phyloP scores from a whole-genome alignment of 108 stramenopile species.

The Nitzschia sp. region DNA sequence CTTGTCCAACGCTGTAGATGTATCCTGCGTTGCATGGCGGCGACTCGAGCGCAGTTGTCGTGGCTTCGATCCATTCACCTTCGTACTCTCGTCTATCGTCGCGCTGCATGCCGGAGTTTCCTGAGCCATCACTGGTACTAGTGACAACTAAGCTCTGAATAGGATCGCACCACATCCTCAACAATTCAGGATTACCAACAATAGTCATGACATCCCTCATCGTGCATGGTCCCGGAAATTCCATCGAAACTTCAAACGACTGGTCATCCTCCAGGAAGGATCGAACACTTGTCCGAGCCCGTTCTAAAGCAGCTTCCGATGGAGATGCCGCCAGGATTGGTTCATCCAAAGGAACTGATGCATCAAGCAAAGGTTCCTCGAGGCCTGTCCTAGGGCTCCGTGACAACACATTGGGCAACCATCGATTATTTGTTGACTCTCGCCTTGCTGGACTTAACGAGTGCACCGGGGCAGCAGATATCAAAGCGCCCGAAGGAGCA shows the following conservation, averaged over 20 bases:
- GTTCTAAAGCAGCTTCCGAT: conserved; percentile 2
- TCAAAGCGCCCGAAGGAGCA: conserved; percentile 11
- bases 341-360: background rate
- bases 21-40: conserved; percentile 34
- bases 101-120: background rate
- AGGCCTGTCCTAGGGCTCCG: background rate
- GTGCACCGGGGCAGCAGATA: background rate
- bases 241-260: conserved; percentile 37
- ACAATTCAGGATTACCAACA: conserved; percentile 55
- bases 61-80: conserved; percentile 81
- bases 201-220: conserved; percentile 56
- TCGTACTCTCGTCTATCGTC: conserved; percentile 49
- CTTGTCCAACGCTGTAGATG: conserved; percentile 21
- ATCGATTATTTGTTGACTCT: background rate
- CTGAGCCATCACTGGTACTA: conserved; percentile 38
- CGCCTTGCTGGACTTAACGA: background rate
- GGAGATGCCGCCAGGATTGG: background rate
- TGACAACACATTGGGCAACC: conserved; percentile 6
- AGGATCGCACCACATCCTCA: conserved; percentile 74
- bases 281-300: conserved; percentile 7
- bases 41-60: conserved; percentile 45
- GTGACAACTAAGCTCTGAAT: conserved; percentile 60
- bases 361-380: conserved; percentile 1
- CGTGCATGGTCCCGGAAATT: conserved; percentile 5
- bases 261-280: conserved; percentile 17